Evolutionary conservation across 345 rosid species (phyloP), one percentile per base, ranked within the genome.

Genomic region (Corchorus capsularis): DNA sequence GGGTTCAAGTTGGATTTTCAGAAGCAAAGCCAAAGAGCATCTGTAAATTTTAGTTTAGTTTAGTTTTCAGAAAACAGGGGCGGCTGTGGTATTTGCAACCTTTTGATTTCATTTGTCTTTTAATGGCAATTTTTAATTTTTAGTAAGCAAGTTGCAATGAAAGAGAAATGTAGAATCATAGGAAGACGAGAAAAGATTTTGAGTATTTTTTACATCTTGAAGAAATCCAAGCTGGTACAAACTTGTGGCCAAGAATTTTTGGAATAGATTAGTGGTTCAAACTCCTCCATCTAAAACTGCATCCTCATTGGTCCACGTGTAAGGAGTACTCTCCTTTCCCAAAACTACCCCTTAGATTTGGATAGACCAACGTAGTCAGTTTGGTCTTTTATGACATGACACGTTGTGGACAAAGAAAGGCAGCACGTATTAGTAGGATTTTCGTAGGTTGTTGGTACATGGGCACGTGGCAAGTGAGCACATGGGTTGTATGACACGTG

Each of bases 251-350:
- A 70, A 81, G 72, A 83, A 78, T 50, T 13, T n/a, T 71, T 4
- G 72, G 32, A 6, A 39, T 62, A 37, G 16, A 76, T 72, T 85
- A 65, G 93, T 87, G 90, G 90, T 69, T 75, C 76, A 74, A 50
- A 79, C 4, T 11, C 22, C 81, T 63, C 86, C 87, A 87, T 89
- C 90, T 76, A 85, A 87, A 85, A 63, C 84, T 64, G 15, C 5
- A 20, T 7, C 49, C 39, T 62, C 55, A 82, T 83, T 78, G 73
- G 76, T 39, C 85, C 85, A 82, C 79, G 55, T 78, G 71, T 53
- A 27, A 47, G 4, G 22, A 49, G 27, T 5, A 39, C 84, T 67
- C 76, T 6, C 0, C 0, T 10, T 6, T 6, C 16, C 17, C 17
- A 11, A 11, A 53, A 53, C 5, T 4, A 32, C 43, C 5, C 43